Base-by-base conservation (phyloP, 371 early-diverging fungal genomes). In the Circinella minor region DNA sequence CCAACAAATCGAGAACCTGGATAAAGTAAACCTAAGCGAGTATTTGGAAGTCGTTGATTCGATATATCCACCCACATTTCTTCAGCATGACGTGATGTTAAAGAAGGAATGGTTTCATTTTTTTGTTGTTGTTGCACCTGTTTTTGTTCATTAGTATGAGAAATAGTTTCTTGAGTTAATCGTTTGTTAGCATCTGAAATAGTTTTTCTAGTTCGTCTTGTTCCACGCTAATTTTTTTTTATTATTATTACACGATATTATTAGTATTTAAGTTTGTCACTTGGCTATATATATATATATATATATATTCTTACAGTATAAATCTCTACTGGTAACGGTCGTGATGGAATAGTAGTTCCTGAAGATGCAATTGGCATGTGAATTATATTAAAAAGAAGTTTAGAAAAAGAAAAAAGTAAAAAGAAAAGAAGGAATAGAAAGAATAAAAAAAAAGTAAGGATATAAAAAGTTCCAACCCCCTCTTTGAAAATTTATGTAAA, bases 1-100 rank as follows among this genome's bases (percentile, higher is more conserved):
- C 93, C 93, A 54, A 66, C 75, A 67, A 93, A 93, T 54, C 72
- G 61, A n/a, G 86, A 80, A 15, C 93, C 93, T 3, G 89, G 71
- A 66, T 88, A 91, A 18, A 93, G 84, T 13, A 65, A 62, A 0
- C 77, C 77, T 54, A 77, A 55, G 10, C 70, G 67, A 38, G 70
- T 62, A 49, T 59, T 67, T 18, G 67, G 71, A 34, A 77, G 43
- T 36, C 77, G 65, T 9, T 74, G 68, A 17, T 66, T 63, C n/a
- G 74, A 77, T 27, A 77, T 69, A 59, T 77, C 77, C 8, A 75
- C 75, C 75, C 75, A 75, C 15, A 55, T 55, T 18, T 75, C 75
- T 18, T 69, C 75, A n/a, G 65, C 75, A 43, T 65, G 47, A n/a
- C 75, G 65, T 27, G 69, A 69, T 6, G 65, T 65, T n/a, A 75